Percentiles rank a stretch among this genome's conserved stretches.
Conservation (phyloP, 768 basidiomycete species). For the Filobasidium floriforme region DNA sequence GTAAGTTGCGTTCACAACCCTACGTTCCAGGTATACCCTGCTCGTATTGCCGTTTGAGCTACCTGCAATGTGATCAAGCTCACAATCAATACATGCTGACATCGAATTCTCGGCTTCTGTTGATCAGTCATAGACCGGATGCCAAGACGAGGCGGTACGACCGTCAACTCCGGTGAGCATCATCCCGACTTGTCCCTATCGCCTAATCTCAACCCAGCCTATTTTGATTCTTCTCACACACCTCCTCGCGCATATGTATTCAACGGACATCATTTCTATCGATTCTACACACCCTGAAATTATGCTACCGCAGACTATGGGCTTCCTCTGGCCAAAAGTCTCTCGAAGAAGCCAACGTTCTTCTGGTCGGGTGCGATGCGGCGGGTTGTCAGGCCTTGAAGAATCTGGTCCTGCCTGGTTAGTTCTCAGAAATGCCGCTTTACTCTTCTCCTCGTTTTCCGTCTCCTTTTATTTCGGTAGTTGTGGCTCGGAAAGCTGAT, state of each 20-base stretch:
- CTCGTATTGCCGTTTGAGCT: too few species aligned
- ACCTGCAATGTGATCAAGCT: too few species aligned
- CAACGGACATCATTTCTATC: not conserved
- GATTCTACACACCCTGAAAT: not conserved
- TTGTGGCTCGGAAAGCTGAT: too few species aligned
- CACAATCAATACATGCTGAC: slow-evolving; percentile 3
- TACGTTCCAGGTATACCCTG: too few species aligned
- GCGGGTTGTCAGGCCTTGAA: slow-evolving; percentile 85
- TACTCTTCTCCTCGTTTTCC: not conserved
- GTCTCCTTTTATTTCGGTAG: too few species aligned
- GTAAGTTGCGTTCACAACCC: slow-evolving; percentile 32
- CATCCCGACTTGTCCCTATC: slow-evolving; percentile 25
- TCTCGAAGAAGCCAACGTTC: slow-evolving; percentile 71
- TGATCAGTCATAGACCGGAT: slow-evolving; percentile 62
- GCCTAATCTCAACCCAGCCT: too few species aligned
- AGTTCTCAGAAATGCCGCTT: not conserved
- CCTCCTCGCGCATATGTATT: too few species aligned
- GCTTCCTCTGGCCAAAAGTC: slow-evolving; percentile 83
- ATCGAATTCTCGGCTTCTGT: not conserved
- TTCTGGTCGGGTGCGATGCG: slow-evolving; percentile 72
- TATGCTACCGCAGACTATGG: slow-evolving; percentile 62
- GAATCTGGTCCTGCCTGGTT: slow-evolving; percentile 86
- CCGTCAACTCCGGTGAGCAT: slow-evolving; percentile 71
- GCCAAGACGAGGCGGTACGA: slow-evolving; percentile 86
- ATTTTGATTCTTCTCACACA: too few species aligned